Evolutionary conservation across 306 rosid species (phyloP).

Genomic region (Cajanus cajan): DNA sequence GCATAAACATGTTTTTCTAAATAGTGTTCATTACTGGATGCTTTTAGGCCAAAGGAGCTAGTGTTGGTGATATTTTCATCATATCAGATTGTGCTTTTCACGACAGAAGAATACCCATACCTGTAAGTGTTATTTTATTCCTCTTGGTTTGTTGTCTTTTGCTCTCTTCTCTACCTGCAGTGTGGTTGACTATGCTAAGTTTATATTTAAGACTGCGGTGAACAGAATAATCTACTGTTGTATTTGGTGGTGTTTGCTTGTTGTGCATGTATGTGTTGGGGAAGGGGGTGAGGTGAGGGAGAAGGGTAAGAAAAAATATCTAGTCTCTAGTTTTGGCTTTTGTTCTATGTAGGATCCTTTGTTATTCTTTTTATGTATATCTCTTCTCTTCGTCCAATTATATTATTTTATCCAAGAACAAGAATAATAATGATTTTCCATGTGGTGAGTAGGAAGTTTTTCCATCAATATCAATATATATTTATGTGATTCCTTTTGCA

Average conservation of each 20-base stretch:
- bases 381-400: background rate
- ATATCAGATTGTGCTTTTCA: conserved; percentile 89
- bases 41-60: conserved; percentile 85
- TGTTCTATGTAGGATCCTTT: background rate
- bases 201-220: background rate
- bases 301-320: background rate
- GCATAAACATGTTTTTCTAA: background rate
- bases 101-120: conserved; percentile 98
- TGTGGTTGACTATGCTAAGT: background rate
- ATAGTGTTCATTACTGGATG: conserved; percentile 23
- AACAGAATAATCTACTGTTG: background rate
- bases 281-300: background rate
- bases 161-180: background rate
- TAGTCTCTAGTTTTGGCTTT: background rate
- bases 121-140: conserved; percentile 60
- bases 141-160: conserved; percentile 5
- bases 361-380: background rate
- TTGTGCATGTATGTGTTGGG: background rate
- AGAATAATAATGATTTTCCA: background rate
- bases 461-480: conserved; percentile 12
- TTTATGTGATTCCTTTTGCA: conserved; percentile 36
- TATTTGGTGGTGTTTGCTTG: background rate
- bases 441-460: conserved; percentile 2
- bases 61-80: conserved; percentile 73
- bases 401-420: background rate